phyloP scores from a whole-genome alignment of 2,329 filamentous ascomycete genomes.

The Sporothrix brasiliensis region DNA sequence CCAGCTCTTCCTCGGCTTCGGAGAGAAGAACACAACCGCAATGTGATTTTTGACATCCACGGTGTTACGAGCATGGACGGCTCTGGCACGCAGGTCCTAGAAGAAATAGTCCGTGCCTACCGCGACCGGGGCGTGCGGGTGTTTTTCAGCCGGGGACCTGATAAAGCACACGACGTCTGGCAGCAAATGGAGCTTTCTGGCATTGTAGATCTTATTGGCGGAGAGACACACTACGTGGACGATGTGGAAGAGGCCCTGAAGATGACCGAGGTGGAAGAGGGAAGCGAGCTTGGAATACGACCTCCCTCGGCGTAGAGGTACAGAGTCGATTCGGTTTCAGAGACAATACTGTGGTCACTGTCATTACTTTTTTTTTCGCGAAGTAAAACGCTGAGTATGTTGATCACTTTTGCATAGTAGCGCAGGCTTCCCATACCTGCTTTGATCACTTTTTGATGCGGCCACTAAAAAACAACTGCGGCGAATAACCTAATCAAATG shows the following conservation, averaged over 20 bases:
- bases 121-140: conserved; percentile 74
- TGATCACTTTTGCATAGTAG: no score
- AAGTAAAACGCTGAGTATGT: no score
- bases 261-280: conserved; percentile 72
- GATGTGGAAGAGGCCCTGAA: conserved; percentile 83
- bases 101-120: conserved; percentile 84
- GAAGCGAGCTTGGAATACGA: conserved; percentile 32
- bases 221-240: conserved; percentile 73
- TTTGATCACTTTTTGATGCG: no score
- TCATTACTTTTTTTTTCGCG: no score
- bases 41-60: conserved; percentile 95
- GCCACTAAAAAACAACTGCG: background rate
- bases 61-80: conserved; percentile 95
- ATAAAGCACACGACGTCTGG: conserved; percentile 62
- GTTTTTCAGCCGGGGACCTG: conserved; percentile 67
- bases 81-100: conserved; percentile 86
- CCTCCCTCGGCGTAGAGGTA: background rate
- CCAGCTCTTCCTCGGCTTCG: conserved; percentile 83
- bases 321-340: background rate
- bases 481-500: background rate
- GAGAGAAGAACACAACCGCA: conserved; percentile 78
- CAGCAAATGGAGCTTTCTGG: conserved; percentile 74
- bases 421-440: no score
- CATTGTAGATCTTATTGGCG: conserved; percentile 82
- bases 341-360: background rate